Evolutionary conservation across 2,329 filamentous ascomycete species (phyloP).

Genomic region (Parascedosporium putredinis): DNA sequence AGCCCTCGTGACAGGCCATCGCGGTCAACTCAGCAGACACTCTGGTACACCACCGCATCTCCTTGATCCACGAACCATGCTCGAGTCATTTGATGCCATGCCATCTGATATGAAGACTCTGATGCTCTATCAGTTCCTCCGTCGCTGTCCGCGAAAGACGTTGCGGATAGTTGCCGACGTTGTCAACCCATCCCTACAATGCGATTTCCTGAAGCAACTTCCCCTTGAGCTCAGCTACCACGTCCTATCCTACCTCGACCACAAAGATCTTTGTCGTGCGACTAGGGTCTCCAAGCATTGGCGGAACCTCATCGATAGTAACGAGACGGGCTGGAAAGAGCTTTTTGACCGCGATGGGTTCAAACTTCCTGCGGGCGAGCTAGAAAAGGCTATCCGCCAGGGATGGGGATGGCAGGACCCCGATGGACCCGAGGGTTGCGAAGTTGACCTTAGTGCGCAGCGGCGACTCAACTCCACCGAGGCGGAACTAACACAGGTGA

Average conservation of each 20-base stretch:
- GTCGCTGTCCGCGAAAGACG: constrained; percentile 77
- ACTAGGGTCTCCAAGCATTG: constrained; percentile 92
- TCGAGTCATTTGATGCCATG: constrained; percentile 85
- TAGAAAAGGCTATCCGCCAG: constrained; percentile 75
- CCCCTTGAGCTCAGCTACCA: constrained; percentile 82
- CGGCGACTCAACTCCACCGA: constrained; percentile 43
- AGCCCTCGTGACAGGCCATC: constrained; percentile 14
- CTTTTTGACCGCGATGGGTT: constrained; percentile 80
- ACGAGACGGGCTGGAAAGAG: constrained; percentile 94
- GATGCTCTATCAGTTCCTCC: constrained; percentile 91
- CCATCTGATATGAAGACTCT: constrained; percentile 87
- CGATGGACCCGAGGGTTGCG: constrained; percentile 60
- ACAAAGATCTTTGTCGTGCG: constrained; percentile 76
- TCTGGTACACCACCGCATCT: constrained; percentile 22
- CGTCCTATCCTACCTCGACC: constrained; percentile 76
- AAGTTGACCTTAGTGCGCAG: constrained; percentile 64
- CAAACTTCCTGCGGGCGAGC: constrained; percentile 65
- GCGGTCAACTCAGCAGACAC: constrained; percentile 15
- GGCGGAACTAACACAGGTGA: constrained; percentile 33
- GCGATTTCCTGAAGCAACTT: constrained; percentile 77
- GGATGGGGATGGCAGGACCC: constrained; percentile 98
- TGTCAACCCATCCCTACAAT: constrained; percentile 89
- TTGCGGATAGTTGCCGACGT: constrained; percentile 81
- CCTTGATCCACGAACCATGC: constrained; percentile 73
- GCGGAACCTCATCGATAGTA: constrained; percentile 81